Conservation (phyloP, 371 early-diverging fungal genomes). For the Thermomucor indicae-seudaticae region DNA sequence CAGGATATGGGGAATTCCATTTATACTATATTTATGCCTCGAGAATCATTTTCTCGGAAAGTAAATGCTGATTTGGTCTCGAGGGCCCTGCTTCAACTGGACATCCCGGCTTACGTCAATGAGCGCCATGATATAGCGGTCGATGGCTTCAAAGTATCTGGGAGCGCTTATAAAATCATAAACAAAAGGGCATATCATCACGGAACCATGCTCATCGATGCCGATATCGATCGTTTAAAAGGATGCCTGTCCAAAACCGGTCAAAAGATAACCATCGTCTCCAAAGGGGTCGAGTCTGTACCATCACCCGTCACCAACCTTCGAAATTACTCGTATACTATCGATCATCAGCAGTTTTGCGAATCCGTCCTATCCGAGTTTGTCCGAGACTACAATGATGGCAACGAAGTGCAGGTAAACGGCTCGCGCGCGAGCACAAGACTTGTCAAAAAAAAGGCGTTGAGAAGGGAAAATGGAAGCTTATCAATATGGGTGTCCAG, state of each 20-base stretch:
- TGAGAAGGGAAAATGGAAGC: not conserved
- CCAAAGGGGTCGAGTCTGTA: slow-evolving; percentile 88
- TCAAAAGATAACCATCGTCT: slow-evolving; percentile 53
- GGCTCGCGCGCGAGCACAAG: not conserved
- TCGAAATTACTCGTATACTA: slow-evolving; percentile 72
- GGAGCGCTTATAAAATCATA: slow-evolving; percentile 92
- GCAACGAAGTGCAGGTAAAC: slow-evolving; percentile 29
- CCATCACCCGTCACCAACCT: slow-evolving; percentile 85
- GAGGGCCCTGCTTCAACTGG: slow-evolving; percentile 70
- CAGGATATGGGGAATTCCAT: slow-evolving; percentile 94
- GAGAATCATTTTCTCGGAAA: slow-evolving; percentile 73
- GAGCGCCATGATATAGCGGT: slow-evolving; percentile 88
- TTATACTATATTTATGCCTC: slow-evolving; percentile 93
- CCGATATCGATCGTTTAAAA: slow-evolving; percentile 70
- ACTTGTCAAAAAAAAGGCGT: not conserved
- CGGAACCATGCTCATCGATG: slow-evolving; percentile 95
- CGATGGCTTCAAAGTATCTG: slow-evolving; percentile 80
- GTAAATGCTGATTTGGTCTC: slow-evolving; percentile 78
- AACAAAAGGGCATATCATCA: slow-evolving; percentile 88
- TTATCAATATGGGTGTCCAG: slow-evolving; percentile 4
- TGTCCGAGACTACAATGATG: slow-evolving; percentile 40
- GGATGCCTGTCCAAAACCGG: slow-evolving; percentile 36
- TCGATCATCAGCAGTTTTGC: slow-evolving; percentile 82
- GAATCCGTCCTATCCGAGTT: slow-evolving; percentile 74
- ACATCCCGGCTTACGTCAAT: slow-evolving; percentile 86